Base-by-base conservation (phyloP, 768 basidiomycete species). In the Amanita polypyramis region DNA sequence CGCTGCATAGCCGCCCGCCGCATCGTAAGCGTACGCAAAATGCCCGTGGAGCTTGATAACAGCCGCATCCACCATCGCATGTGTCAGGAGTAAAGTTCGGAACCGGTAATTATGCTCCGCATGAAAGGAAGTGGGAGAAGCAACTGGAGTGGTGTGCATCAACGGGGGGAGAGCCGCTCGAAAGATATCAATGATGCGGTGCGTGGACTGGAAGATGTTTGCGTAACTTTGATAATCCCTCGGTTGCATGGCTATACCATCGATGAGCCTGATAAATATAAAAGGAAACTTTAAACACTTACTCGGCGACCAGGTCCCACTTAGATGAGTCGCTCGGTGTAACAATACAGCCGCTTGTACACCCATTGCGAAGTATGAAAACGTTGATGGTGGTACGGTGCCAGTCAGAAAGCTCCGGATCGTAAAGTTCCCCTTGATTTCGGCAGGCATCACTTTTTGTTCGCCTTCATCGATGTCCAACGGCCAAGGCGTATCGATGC, bases 311-410 rank as follows among this genome's bases (percentile, higher is more conserved):
- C 65, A 73, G 54, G 72, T 70, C 5, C 70, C 73, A 5, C 72
- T 70, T 14, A 85, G 61, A 41, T 74, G 72, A 6, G 74, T 67
- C 7, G 81, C 75, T 19, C 73, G 69, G 54, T 80, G 80, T 48
- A 80, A 75, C 35, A 83, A 62, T 19, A 79, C 70, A 5, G 74
- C 68, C 1, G 79, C 77, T 53, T 82, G 80, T 48, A 69, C 69
- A 40, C 68, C 63, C 55, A 77, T 57, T 1, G 74, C 65, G 17
- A 68, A 63, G 9, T 67, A 42, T 27, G 47, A 49, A n/a, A 49
- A 33, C 8, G 21, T 42, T n/a, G 47, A 42, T 5, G 60, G 61
- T 25, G 63, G 57, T 6, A 55, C 54, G 29, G 54, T 58, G 34
- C 67, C 68, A 25, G 64, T 62, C 30, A 80, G 59, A 55, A 76